phyloP scores from a whole-genome alignment of 108 stramenopile species.

The Bacterosira constricta region DNA sequence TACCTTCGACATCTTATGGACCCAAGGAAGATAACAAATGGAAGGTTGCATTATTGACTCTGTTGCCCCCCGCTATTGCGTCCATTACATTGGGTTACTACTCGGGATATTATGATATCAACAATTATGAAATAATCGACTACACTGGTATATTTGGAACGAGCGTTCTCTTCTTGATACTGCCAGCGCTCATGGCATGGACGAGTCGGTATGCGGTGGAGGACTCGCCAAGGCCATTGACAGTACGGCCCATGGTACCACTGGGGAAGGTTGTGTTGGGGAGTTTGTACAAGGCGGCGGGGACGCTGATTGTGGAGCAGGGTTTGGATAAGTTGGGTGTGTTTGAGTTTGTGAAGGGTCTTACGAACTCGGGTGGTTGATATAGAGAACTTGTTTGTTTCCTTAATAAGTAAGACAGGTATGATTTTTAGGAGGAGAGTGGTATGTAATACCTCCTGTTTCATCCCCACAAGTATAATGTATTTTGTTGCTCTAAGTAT shows the following conservation, averaged over 20 bases:
- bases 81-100: conserved; percentile 53
- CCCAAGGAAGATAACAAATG: conserved; percentile 49
- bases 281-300: conserved; percentile 77
- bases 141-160: conserved; percentile 81
- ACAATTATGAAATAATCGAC: conserved; percentile 62
- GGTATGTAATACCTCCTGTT: too few relatives aligned
- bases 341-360: conserved; percentile 61
- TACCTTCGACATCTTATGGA: conserved; percentile 37
- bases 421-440: too few relatives aligned
- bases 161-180: conserved; percentile 65
- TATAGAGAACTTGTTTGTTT: too few relatives aligned
- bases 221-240: conserved; percentile 28
- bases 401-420: too few relatives aligned
- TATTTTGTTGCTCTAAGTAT: too few relatives aligned
- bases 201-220: conserved; percentile 72
- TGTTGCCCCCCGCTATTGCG: conserved; percentile 46
- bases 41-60: conserved; percentile 62
- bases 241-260: conserved; percentile 62
- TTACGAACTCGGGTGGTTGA: too few relatives aligned
- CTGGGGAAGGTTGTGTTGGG: conserved; percentile 72
- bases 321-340: conserved; percentile 78
- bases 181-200: conserved; percentile 84
- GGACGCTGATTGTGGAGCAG: conserved; percentile 78
- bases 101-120: conserved; percentile 54
- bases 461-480: too few relatives aligned